phyloP scores from a whole-genome alignment of 768 basidiomycete genomes.

The Tephrocybe sp. region DNA sequence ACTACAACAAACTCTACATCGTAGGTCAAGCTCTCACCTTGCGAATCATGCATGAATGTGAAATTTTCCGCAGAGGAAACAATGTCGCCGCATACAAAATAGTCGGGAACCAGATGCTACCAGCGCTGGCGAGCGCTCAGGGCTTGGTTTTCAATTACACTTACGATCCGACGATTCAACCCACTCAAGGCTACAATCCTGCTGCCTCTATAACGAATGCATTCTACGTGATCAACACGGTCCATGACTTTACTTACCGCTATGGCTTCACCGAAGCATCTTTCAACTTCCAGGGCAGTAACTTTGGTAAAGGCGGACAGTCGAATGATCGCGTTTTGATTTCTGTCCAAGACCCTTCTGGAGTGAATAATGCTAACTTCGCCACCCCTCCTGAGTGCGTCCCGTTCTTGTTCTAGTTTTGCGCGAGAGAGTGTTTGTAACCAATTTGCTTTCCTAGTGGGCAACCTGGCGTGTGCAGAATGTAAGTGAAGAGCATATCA shows the following conservation, averaged over 20 bases:
- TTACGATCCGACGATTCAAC: slow-evolving; percentile 18
- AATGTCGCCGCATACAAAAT: slow-evolving; percentile 30
- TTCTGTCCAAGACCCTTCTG: slow-evolving; percentile 44
- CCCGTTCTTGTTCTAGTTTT: neutral
- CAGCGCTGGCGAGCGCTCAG: slow-evolving; percentile 6
- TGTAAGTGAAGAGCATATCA: slow-evolving; percentile 18
- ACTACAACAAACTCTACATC: slow-evolving; percentile 23
- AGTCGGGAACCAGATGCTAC: slow-evolving; percentile 29
- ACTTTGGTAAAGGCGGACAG: slow-evolving; percentile 46
- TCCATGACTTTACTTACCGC: slow-evolving; percentile 44
- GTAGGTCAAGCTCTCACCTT: slow-evolving; percentile 11
- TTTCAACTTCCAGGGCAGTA: slow-evolving; percentile 59
- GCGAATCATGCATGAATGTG: neutral
- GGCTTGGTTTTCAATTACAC: slow-evolving; percentile 31
- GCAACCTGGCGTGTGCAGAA: slow-evolving; percentile 29
- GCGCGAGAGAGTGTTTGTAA: neutral
- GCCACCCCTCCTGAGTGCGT: slow-evolving; percentile 38
- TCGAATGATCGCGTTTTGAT: slow-evolving; percentile 47
- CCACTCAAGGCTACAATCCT: slow-evolving; percentile 31
- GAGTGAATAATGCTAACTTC: slow-evolving; percentile 39
- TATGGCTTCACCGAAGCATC: slow-evolving; percentile 56
- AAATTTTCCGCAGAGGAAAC: slow-evolving; percentile 25
- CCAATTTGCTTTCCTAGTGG: slow-evolving; percentile 15
- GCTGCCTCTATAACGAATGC: slow-evolving; percentile 50
- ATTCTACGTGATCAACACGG: slow-evolving; percentile 57